Evolutionary conservation across 2,329 filamentous ascomycete genomes (phyloP).

Genomic region (Thelonectria rubi): DNA sequence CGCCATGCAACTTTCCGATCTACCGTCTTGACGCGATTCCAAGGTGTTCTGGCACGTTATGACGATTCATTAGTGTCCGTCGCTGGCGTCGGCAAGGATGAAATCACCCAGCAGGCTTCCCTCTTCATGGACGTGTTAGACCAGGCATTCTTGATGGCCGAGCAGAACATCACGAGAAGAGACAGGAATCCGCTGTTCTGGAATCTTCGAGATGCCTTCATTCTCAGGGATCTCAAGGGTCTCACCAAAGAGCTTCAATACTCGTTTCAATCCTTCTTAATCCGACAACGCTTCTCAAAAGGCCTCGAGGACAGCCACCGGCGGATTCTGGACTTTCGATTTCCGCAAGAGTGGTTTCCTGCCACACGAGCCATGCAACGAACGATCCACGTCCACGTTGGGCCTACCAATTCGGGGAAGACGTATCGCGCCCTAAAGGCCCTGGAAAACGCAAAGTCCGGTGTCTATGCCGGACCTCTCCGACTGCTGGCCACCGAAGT

Average conservation of each 20-base stretch:
- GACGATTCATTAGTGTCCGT: conserved; percentile 35
- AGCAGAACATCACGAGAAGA: conserved; percentile 48
- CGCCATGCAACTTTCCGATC: conserved; percentile 47
- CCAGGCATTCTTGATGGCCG: conserved; percentile 57
- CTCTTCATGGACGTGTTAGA: conserved; percentile 58
- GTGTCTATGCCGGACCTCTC: conserved; percentile 91
- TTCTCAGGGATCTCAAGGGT: conserved; percentile 59
- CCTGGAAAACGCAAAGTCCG: conserved; percentile 77
- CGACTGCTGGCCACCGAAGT: conserved; percentile 92
- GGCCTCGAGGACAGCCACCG: conserved; percentile 67
- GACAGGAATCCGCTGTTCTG: conserved; percentile 64
- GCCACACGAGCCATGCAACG: conserved; percentile 81
- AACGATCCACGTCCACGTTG: conserved; percentile 90
- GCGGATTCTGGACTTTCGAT: conserved; percentile 82
- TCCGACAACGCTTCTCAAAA: conserved; percentile 65
- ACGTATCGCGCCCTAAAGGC: conserved; percentile 93
- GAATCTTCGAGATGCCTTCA: conserved; percentile 68
- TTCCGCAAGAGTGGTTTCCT: conserved; percentile 92
- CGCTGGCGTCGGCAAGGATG: conserved; percentile 46
- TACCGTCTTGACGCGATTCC: conserved; percentile 49
- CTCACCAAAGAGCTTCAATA: conserved; percentile 70
- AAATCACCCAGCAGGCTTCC: conserved; percentile 55
- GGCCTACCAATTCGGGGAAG: conserved; percentile 97
- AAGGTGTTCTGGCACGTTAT: conserved; percentile 45
- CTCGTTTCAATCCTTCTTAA: conserved; percentile 72